These are phyloP conservation scores for Amanita pseudoporphyria DNA, from an alignment of 768 basidiomycete species.

Conservation along the genomic window DNA sequence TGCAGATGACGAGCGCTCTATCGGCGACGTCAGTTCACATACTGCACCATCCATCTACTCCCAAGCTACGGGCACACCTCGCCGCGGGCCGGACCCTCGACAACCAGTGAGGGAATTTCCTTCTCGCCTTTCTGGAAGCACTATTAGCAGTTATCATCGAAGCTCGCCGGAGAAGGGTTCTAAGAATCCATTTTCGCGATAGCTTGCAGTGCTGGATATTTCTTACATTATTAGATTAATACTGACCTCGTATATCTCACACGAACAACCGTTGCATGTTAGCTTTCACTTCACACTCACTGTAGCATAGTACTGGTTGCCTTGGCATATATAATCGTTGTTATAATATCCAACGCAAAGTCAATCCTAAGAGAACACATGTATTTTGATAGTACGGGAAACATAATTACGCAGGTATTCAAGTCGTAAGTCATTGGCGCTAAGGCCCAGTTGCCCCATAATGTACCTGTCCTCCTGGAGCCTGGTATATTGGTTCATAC, in stretches of 20 bases:
- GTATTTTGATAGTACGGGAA: no score
- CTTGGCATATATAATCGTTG: no score
- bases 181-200: not conserved
- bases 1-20: not conserved
- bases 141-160: not conserved
- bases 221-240: not conserved
- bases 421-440: not conserved
- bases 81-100: constrained; percentile 59
- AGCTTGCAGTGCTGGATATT: not conserved
- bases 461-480: constrained; percentile 18
- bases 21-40: constrained; percentile 12
- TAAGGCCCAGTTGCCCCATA: constrained; percentile 33
- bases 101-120: constrained; percentile 36
- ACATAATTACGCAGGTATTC: not conserved
- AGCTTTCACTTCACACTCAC: not conserved
- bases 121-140: constrained; percentile 2
- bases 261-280: not conserved
- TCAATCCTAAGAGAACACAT: not conserved
- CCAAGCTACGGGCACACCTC: constrained; percentile 55
- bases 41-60: constrained; percentile 46
- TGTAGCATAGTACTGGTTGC: no score
- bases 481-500: constrained; percentile 31
- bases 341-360: not conserved
- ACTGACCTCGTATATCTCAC: not conserved
- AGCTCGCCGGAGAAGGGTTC: not conserved